These are phyloP conservation scores for Closterium sp. DNA, from an alignment of 139 green algal species.

Conservation along the genomic window DNA sequence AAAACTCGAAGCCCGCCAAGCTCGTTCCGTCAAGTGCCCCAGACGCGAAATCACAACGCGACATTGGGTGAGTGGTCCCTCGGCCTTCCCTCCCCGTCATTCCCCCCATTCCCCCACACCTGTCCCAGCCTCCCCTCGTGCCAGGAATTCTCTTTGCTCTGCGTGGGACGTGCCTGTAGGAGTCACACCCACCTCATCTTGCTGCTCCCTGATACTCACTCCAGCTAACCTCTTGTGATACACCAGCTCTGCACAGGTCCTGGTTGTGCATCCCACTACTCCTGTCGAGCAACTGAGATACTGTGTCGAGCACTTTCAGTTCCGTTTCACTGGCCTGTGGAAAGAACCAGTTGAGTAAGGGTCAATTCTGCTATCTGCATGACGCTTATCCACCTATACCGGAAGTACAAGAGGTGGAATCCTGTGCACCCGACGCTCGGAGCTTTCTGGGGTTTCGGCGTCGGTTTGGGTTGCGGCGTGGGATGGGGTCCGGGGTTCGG, in stretches of 20 bases:
- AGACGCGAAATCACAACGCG: neutral
- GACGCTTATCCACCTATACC: slow-evolving; percentile 7
- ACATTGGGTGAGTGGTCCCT: too few species aligned
- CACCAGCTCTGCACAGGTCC: too few species aligned
- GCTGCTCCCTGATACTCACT: too few species aligned
- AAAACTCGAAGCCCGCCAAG: neutral
- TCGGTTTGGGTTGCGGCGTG: slow-evolving; percentile 40
- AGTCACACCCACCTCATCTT: too few species aligned
- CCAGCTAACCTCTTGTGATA: too few species aligned
- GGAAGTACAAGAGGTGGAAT: slow-evolving; percentile 23
- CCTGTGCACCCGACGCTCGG: slow-evolving; percentile 19
- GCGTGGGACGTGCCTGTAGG: neutral
- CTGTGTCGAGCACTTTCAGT: too few species aligned
- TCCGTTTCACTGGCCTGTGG: too few species aligned
- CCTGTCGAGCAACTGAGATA: too few species aligned
- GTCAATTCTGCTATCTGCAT: neutral
- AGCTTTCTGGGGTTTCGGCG: slow-evolving; percentile 29
- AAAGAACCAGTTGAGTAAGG: neutral
- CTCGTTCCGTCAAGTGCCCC: neutral
- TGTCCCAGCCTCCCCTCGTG: neutral
- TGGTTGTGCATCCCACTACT: too few species aligned
- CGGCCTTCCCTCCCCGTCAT: neutral
- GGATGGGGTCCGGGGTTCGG: slow-evolving; percentile 36
- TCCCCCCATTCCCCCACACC: too few species aligned
- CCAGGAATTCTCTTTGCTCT: neutral